Conservation (phyloP, 2,329 filamentous ascomycete species). For the Nemania serpens region DNA sequence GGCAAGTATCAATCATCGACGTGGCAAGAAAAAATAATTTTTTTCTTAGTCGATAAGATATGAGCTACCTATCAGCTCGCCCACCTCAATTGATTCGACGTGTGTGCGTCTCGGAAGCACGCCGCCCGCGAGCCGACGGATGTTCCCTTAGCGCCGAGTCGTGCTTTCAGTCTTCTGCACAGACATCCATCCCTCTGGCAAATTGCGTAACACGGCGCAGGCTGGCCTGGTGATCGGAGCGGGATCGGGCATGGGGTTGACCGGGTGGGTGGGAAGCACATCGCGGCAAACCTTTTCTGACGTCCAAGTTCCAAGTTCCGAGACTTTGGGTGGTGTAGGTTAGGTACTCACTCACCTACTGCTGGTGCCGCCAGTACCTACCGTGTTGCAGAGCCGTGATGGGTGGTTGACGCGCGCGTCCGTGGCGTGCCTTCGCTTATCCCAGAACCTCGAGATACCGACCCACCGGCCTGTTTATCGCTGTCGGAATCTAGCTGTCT, state of each 20-base stretch:
- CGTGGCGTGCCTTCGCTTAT: neutral
- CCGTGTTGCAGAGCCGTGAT: neutral
- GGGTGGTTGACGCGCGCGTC: too few species aligned
- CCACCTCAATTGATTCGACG: conserved; percentile 2
- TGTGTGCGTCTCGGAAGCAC: conserved; percentile 16
- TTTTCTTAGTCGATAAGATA: neutral
- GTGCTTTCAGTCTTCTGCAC: conserved; percentile 1
- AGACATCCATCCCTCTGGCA: neutral
- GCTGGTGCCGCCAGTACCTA: neutral
- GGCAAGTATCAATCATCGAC: neutral
- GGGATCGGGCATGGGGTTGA: conserved; percentile 25
- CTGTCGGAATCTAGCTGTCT: neutral
- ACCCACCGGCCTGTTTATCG: neutral
- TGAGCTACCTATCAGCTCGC: neutral
- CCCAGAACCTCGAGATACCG: neutral
- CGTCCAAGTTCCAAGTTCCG: conserved; percentile 24
- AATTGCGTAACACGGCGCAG: conserved; percentile 29
- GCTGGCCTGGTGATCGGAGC: conserved; percentile 27
- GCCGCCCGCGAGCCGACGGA: conserved; percentile 25
- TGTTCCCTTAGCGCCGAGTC: conserved; percentile 18
- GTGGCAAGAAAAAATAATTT: neutral
- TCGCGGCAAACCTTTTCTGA: conserved; percentile 4
- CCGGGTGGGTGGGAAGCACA: conserved; percentile 15
- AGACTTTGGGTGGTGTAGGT: conserved; percentile 29
- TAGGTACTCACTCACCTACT: too few species aligned